Conservation (phyloP, 768 basidiomycete species). For the Rhizopogon vulgaris region DNA sequence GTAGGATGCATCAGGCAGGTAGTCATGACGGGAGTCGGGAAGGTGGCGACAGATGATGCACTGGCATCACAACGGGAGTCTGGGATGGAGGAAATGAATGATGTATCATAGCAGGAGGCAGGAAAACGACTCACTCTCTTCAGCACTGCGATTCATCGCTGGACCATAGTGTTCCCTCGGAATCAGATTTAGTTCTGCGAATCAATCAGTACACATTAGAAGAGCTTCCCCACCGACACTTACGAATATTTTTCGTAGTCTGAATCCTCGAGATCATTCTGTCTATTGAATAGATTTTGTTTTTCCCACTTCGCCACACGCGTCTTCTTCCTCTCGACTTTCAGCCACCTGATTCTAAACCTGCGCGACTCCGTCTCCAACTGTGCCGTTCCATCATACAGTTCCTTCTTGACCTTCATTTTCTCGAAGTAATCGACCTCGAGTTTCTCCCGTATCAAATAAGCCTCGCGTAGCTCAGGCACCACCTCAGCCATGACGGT, state of each 20-base stretch:
- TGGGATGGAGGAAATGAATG: background rate
- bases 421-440: conserved; percentile 19
- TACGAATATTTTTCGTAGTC: conserved; percentile 20
- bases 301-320: conserved; percentile 15
- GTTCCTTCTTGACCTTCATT: conserved; percentile 25
- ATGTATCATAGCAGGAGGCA: too few species aligned
- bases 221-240: conserved; percentile 5
- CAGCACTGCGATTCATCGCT: background rate
- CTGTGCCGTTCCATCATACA: conserved; percentile 25
- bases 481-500: conserved; percentile 9
- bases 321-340: conserved; percentile 13
- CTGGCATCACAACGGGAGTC: too few species aligned
- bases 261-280: conserved; percentile 6
- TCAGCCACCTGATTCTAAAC: conserved; percentile 19
- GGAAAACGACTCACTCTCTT: too few species aligned
- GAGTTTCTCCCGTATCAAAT: conserved; percentile 19
- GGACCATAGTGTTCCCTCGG: conserved; percentile 3
- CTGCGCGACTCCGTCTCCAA: conserved; percentile 19
- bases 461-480: conserved; percentile 14
- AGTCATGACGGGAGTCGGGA: too few species aligned
- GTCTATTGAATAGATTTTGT: conserved; percentile 8
- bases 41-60: too few species aligned
- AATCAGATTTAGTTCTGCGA: conserved; percentile 1
- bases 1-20: too few species aligned
- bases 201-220: background rate